A percentile compares a stretch with the other conserved stretches of the same genome.
These are phyloP conservation scores for Trypanosoma congolense DNA, from an alignment of 208 protist species.

Conservation along the genomic window DNA sequence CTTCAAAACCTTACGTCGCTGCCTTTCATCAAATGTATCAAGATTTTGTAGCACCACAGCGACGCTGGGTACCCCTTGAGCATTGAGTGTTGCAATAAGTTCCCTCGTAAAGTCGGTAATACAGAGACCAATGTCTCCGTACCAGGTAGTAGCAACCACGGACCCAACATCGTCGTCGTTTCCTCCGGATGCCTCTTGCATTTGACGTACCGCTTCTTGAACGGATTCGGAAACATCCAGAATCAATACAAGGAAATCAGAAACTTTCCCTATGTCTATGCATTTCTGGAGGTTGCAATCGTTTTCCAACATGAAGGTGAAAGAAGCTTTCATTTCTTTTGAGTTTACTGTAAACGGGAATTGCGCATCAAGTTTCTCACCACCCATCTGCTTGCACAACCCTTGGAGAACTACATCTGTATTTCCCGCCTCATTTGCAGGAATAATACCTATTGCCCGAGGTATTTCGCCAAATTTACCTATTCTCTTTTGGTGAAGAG, in stretches of 20 bases:
- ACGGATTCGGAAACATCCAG: conserved; percentile 78
- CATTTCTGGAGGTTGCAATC: conserved; percentile 79
- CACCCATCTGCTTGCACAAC: conserved; percentile 45
- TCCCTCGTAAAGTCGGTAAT: conserved; percentile 85
- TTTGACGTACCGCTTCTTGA: conserved; percentile 68
- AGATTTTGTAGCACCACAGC: conserved; percentile 75
- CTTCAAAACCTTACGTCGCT: conserved; percentile 70
- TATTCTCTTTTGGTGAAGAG: conserved; percentile 45
- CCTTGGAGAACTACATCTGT: conserved; percentile 58
- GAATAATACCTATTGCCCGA: conserved; percentile 73
- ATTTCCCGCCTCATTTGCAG: conserved; percentile 81
- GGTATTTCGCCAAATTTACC: conserved; percentile 45
- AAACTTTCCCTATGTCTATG: conserved; percentile 77
- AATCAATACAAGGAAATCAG: conserved; percentile 74
- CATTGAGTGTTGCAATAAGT: conserved; percentile 66
- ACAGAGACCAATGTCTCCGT: conserved; percentile 78
- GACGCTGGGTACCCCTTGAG: conserved; percentile 64
- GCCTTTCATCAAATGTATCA: conserved; percentile 69
- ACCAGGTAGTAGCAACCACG: conserved; percentile 69
- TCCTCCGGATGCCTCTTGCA: conserved; percentile 35
- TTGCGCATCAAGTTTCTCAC: conserved; percentile 25
- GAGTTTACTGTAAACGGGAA: conserved; percentile 56
- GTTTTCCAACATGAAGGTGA: conserved; percentile 80
- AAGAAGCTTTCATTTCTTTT: conserved; percentile 55
- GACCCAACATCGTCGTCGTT: conserved; percentile 21